These are phyloP conservation scores for Colletotrichum sp. DNA, from an alignment of 2,329 filamentous ascomycete species.

Conservation along the genomic window DNA sequence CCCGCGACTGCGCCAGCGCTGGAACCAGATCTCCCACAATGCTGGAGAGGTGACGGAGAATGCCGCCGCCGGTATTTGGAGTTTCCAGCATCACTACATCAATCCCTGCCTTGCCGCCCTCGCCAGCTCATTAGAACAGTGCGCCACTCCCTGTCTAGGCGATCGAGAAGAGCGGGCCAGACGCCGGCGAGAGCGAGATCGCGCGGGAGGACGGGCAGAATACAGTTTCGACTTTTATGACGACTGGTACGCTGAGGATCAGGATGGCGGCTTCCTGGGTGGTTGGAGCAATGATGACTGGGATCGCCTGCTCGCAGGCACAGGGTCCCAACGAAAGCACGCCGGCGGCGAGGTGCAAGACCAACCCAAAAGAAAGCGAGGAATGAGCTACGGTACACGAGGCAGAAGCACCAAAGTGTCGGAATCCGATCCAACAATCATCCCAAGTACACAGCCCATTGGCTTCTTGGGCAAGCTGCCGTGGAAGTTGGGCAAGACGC, in stretches of 20 bases:
- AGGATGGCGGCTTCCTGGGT: slow-evolving; percentile 60
- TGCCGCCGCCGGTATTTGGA: slow-evolving; percentile 90
- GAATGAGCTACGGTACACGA: slow-evolving; percentile 89
- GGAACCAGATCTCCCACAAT: slow-evolving; percentile 91
- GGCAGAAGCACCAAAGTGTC: slow-evolving; percentile 43
- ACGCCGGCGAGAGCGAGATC: slow-evolving; percentile 68
- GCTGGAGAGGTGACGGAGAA: slow-evolving; percentile 90
- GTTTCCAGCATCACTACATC: slow-evolving; percentile 85
- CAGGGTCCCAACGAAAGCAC: slow-evolving; percentile 51
- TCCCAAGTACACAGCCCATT: slow-evolving; percentile 83
- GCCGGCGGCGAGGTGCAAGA: slow-evolving; percentile 48
- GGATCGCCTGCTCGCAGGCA: slow-evolving; percentile 79
- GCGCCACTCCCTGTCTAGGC: slow-evolving; percentile 73
- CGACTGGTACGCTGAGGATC: slow-evolving; percentile 80
- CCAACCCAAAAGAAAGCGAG: slow-evolving; percentile 75
- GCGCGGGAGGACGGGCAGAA: slow-evolving; percentile 70
- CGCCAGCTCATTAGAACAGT: slow-evolving; percentile 71
- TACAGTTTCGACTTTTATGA: slow-evolving; percentile 97
- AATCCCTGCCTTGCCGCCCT: slow-evolving; percentile 78
- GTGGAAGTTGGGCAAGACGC: slow-evolving; percentile 80
- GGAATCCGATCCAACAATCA: slow-evolving; percentile 84
- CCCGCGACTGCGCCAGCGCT: slow-evolving; percentile 88
- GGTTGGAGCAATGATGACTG: slow-evolving; percentile 84
- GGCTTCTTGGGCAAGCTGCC: slow-evolving; percentile 85
- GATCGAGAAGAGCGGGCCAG: slow-evolving; percentile 76